These are phyloP conservation scores for Penicillium sp. DNA, from an alignment of 2,329 filamentous ascomycete species.

Conservation along the genomic window DNA sequence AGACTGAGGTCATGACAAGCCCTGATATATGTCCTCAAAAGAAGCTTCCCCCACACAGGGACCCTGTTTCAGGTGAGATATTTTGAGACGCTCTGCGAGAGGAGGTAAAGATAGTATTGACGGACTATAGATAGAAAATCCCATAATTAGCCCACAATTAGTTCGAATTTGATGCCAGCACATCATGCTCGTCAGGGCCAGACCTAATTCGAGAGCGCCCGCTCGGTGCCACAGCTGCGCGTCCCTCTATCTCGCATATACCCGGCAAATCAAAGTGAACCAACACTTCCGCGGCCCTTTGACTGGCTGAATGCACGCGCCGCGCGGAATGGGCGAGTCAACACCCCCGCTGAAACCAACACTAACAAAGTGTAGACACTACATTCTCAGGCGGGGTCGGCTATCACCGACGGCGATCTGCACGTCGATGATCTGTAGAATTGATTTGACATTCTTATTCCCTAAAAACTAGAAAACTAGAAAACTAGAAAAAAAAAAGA, in stretches of 20 bases:
- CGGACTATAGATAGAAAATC: conserved; percentile 23
- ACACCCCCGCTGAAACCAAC: neutral
- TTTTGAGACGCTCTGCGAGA: conserved; percentile 11
- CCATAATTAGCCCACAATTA: conserved; percentile 20
- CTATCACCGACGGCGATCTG: neutral
- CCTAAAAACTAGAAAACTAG: neutral
- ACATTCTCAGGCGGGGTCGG: neutral
- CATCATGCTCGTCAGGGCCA: conserved; percentile 1
- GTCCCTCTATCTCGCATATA: conserved; percentile 1
- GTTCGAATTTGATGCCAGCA: conserved; percentile 6
- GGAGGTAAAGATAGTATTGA: conserved; percentile 9
- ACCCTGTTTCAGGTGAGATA: conserved; percentile 21
- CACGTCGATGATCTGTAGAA: neutral
- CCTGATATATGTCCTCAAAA: neutral
- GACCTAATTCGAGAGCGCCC: conserved; percentile 4
- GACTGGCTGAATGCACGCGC: conserved; percentile 15
- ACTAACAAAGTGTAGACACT: neutral
- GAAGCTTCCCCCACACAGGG: conserved; percentile 8
- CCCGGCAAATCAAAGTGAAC: conserved; percentile 8
- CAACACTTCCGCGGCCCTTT: conserved; percentile 10
- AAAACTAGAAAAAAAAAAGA: neutral
- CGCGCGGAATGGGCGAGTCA: conserved; percentile 4
- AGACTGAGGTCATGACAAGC: neutral
- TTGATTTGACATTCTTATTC: neutral
- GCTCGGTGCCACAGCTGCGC: neutral